Evolutionary conservation across 2,329 filamentous ascomycete species (phyloP).

Genomic region (Aspergillus pseudotamarii): DNA sequence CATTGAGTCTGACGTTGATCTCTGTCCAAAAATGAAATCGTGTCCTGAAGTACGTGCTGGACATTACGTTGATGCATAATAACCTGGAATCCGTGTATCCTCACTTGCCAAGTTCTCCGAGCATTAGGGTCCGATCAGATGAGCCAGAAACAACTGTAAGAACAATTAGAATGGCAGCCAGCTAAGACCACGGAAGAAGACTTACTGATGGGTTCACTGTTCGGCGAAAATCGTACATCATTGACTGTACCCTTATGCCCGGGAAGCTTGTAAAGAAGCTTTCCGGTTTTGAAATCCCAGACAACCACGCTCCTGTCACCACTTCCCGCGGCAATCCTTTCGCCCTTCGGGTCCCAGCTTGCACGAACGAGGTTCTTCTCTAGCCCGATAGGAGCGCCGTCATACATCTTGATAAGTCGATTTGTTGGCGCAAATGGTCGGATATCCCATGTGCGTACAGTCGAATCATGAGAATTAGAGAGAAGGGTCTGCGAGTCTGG

Average conservation of each 20-base stretch:
- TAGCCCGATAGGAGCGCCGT: constrained; percentile 82
- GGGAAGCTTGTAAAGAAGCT: constrained; percentile 89
- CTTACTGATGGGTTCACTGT: constrained; percentile 84
- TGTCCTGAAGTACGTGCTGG: neutral
- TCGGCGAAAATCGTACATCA: constrained; percentile 86
- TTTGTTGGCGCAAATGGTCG: constrained; percentile 90
- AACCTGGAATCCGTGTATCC: neutral
- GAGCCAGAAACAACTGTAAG: constrained; percentile 78
- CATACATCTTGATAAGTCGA: constrained; percentile 81
- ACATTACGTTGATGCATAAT: neutral
- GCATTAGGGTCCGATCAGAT: constrained; percentile 81
- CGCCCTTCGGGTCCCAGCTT: constrained; percentile 85
- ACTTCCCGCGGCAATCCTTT: constrained; percentile 84
- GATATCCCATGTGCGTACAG: constrained; percentile 93
- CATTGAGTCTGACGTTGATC: neutral
- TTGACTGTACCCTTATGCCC: constrained; percentile 96
- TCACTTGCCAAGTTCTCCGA: constrained; percentile 77
- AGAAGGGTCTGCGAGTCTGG: constrained; percentile 88
- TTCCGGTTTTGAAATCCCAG: constrained; percentile 87
- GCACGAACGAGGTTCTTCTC: constrained; percentile 91
- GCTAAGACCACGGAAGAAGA: constrained; percentile 28
- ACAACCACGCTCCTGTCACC: constrained; percentile 89
- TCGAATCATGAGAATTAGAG: constrained; percentile 92
- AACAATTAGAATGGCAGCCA: constrained; percentile 10
- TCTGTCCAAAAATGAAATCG: neutral